Evolutionary conservation across 176 grass and related monocot species (phyloP), one percentile per base, ranked within the genome.

Genomic region (Aegilops speltoides): DNA sequence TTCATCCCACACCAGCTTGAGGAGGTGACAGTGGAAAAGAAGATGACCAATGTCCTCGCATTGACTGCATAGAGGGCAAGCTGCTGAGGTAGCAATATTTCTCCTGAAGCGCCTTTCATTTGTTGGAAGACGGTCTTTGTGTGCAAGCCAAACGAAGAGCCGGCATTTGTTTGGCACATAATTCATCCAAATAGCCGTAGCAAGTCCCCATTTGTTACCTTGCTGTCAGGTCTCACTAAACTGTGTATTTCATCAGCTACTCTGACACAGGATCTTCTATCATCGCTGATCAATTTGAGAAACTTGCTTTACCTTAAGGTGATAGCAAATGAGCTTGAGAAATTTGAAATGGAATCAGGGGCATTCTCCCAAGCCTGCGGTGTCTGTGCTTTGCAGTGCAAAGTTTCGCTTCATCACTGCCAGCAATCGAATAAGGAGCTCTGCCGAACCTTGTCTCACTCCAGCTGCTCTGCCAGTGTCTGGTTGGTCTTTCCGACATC

Each of bases 391-490:
- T 87, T 31, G 41, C 16, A 31, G 29, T 74, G 56, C 56, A 4
- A 14, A 65, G 40, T 41, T 22, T 26, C 10, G 4, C 22, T 22
- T 16, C 54, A 8, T 9, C 40, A 15, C 76, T 71, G 17, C 34
- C 52, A 80, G 48, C 38, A 6, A 73, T 87, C 20, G 37, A 72
- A 13, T 13, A 65, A 64, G 85, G 68, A 54, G 85, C 85, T 64
- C 13, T 87, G 56, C 78, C 26, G 13, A 74, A 54, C 32, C 78
- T 87, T 0, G 28, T 80, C 22, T 87, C 78, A 1, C 40, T 87
- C 15, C 40, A 87, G 85, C 38, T 87, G 41, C 77, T 81, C 15
- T 65, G 20, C 28, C 1, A 20, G 31, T 6, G 41, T 20, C 70
- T 81, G 10, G 22, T 26, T 81, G 68, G 28, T 19, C 68, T 81